These are phyloP conservation scores for Alternaria brassicicola DNA, from an alignment of 2,329 filamentous ascomycete species.

Conservation along the genomic window DNA sequence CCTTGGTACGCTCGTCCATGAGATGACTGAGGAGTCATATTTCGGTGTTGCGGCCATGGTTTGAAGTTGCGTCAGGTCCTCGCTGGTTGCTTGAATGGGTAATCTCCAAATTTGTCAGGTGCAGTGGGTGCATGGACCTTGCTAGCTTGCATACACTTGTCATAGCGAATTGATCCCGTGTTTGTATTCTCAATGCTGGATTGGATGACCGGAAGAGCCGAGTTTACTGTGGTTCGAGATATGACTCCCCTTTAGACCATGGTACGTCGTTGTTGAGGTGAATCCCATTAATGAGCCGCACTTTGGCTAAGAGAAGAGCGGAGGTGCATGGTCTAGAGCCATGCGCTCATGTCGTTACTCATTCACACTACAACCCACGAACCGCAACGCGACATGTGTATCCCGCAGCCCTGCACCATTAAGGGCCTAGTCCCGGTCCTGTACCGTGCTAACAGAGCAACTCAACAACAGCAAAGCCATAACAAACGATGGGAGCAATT, in stretches of 20 bases:
- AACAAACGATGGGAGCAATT: conserved; percentile 6
- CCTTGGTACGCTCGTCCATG: conserved; percentile 5
- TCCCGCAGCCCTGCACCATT: conserved; percentile 9
- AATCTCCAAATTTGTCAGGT: conserved; percentile 13
- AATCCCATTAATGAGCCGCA: conserved; percentile 4
- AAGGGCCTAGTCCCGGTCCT: conserved; percentile 9
- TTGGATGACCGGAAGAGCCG: conserved; percentile 10
- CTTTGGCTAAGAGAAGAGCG: conserved; percentile 9
- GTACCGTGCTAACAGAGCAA: conserved; percentile 10
- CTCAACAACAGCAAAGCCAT: conserved; percentile 11
- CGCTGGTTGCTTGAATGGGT: conserved; percentile 13
- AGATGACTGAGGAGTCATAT: conserved; percentile 5
- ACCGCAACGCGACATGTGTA: conserved; percentile 8
- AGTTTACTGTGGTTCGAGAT: conserved; percentile 12
- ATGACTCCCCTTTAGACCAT: conserved; percentile 7
- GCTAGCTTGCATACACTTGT: conserved; percentile 13
- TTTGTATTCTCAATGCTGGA: conserved; percentile 12
- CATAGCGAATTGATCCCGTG: conserved; percentile 13
- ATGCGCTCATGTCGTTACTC: conserved; percentile 8
- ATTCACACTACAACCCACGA: conserved; percentile 11
- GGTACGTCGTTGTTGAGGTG: conserved; percentile 11
- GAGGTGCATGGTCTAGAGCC: conserved; percentile 8
- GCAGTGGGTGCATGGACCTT: conserved; percentile 11
- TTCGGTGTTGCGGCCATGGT: conserved; percentile 10
- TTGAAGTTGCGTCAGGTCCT: conserved; percentile 15